Conservation (phyloP, 257 asterid genomes). For the Eucommia ulmoides region DNA sequence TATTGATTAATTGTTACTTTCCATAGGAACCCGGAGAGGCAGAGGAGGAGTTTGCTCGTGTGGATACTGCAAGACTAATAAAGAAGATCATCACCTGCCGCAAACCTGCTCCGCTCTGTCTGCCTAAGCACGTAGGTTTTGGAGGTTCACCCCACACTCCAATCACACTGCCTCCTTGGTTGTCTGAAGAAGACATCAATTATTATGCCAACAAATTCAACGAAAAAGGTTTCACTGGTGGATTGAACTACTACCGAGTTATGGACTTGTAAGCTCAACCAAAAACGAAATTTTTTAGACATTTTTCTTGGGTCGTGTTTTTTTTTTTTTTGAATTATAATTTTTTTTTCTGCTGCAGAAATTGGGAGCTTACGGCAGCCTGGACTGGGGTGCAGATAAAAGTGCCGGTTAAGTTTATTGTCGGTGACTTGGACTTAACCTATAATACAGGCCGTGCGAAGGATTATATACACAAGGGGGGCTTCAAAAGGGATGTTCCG, state of each 20-base stretch:
- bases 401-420: conserved; percentile 21
- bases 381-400: conserved; percentile 22
- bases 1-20: neutral
- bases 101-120: conserved; percentile 18
- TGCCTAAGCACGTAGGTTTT: conserved; percentile 55
- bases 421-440: conserved; percentile 24
- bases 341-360: conserved; percentile 11
- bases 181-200: conserved; percentile 64
- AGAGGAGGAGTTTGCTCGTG: neutral
- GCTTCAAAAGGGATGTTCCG: conserved; percentile 26
- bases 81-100: neutral
- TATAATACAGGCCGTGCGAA: conserved; percentile 20
- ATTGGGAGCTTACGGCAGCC: conserved; percentile 29
- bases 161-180: conserved; percentile 68
- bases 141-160: conserved; percentile 51
- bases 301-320: too few species aligned
- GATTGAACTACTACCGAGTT: conserved; percentile 83
- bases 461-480: conserved; percentile 25
- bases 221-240: conserved; percentile 79
- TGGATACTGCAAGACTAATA: neutral
- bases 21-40: conserved; percentile 1
- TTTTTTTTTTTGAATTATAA: neutral
- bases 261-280: conserved; percentile 77
- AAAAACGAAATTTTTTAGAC: too few species aligned
- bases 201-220: conserved; percentile 54